phyloP scores from a whole-genome alignment of 208 protist species.

The Leishmania aethiopica region DNA sequence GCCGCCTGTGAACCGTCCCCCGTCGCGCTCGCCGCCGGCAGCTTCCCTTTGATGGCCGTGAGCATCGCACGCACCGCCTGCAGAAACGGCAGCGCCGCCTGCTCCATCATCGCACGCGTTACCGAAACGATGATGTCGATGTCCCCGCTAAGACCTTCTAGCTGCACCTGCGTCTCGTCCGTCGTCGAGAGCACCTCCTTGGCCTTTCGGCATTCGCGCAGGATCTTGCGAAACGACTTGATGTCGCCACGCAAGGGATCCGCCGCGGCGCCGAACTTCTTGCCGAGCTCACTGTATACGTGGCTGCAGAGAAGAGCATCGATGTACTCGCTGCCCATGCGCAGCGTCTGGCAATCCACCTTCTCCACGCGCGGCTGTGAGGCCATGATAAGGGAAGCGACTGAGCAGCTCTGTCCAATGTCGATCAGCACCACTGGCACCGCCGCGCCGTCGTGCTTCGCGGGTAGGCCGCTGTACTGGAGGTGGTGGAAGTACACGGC shows the following conservation, averaged over 20 bases:
- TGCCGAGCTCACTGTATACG: constrained; percentile 57
- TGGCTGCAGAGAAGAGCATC: constrained; percentile 53
- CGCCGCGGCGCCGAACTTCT: constrained; percentile 24
- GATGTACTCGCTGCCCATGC: constrained; percentile 57
- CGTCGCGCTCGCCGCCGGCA: constrained; percentile 7
- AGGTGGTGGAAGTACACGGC: constrained; percentile 71
- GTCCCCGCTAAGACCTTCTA: constrained; percentile 57
- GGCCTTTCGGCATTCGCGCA: constrained; percentile 65
- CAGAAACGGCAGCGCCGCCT: constrained; percentile 35
- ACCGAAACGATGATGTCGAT: constrained; percentile 51
- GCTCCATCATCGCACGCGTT: constrained; percentile 38
- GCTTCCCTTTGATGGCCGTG: constrained; percentile 25
- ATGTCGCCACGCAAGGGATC: constrained; percentile 42
- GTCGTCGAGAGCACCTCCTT: constrained; percentile 80
- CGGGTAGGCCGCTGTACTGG: constrained; percentile 50
- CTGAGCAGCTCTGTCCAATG: constrained; percentile 58
- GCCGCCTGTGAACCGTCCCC: constrained; percentile 3
- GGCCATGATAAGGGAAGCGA: constrained; percentile 37
- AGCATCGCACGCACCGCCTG: constrained; percentile 44
- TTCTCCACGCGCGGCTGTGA: constrained; percentile 39
- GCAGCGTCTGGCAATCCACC: constrained; percentile 37
- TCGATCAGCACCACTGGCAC: constrained; percentile 58
- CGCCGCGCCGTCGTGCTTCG: constrained; percentile 17
- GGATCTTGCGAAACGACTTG: constrained; percentile 57
- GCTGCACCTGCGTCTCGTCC: constrained; percentile 48